A percentile compares a stretch with the other conserved stretches of the same genome.
Evolutionary conservation across 495 filamentous ascomycete genomes (phyloP).

Genomic region (Cercophora samala): DNA sequence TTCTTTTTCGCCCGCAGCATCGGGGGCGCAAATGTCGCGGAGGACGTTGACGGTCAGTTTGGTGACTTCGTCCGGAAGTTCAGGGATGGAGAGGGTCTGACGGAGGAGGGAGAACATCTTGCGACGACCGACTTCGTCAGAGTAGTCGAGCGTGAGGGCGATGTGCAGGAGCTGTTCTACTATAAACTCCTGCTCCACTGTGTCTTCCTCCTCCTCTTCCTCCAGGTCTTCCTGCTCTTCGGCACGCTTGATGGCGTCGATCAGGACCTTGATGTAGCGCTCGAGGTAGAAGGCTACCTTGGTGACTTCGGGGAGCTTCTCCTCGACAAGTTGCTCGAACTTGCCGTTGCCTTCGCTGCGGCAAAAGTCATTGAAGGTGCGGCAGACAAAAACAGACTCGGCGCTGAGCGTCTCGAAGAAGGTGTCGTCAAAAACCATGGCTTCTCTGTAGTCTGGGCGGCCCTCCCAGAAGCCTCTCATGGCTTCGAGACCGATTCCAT

Average conservation of each 20-base stretch:
- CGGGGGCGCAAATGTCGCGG: constrained; percentile 71
- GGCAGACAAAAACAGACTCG: constrained; percentile 80
- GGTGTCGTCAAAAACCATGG: constrained; percentile 71
- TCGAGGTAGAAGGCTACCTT: constrained; percentile 80
- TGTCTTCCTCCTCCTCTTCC: constrained; percentile 72
- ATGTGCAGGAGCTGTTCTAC: constrained; percentile 94
- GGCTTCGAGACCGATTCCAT: constrained; percentile 84
- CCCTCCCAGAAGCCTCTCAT: constrained; percentile 97
- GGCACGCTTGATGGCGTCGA: constrained; percentile 60
- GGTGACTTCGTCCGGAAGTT: constrained; percentile 88
- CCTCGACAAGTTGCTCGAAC: constrained; percentile 70
- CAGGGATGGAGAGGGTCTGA: constrained; percentile 77
- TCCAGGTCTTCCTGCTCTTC: constrained; percentile 52
- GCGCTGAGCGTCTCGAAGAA: constrained; percentile 87
- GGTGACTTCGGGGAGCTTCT: constrained; percentile 93
- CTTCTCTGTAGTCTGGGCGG: constrained; percentile 83
- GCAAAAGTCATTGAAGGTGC: constrained; percentile 93
- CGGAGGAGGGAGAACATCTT: constrained; percentile 91
- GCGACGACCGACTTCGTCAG: constrained; percentile 87
- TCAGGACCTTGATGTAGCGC: constrained; percentile 69
- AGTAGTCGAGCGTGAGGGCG: constrained; percentile 85
- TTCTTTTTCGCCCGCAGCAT: constrained; percentile 78
- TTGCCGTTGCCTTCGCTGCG: constrained; percentile 64
- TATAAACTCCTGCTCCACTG: constrained; percentile 84
- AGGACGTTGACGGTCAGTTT: constrained; percentile 83